phyloP scores from a whole-genome alignment of 2,329 filamentous ascomycete genomes.

The Alternaria panax region DNA sequence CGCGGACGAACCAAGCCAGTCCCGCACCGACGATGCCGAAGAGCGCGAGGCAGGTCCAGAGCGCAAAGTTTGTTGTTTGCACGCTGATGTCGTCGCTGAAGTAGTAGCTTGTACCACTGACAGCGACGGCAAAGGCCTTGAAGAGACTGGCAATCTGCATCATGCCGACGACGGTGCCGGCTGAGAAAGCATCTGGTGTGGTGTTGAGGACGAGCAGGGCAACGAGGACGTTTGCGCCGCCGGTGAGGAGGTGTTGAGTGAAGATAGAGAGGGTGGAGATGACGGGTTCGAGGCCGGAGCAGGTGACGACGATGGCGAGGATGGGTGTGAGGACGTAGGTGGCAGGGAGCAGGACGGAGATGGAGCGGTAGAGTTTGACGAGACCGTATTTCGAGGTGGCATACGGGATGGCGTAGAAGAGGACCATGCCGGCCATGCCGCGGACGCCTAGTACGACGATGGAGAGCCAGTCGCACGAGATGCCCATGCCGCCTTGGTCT shows the following conservation, averaged over 20 bases:
- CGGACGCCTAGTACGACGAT: constrained; percentile 53
- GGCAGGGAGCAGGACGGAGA: constrained; percentile 51
- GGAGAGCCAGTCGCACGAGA: constrained; percentile 56
- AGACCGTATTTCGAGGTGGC: constrained; percentile 51
- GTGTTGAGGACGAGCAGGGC: constrained; percentile 58
- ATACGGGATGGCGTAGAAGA: constrained; percentile 49
- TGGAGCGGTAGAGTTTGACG: constrained; percentile 53
- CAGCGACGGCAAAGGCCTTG: constrained; percentile 56
- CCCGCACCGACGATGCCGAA: constrained; percentile 53
- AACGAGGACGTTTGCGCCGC: constrained; percentile 53
- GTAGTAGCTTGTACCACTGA: constrained; percentile 56
- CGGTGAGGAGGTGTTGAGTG: constrained; percentile 53
- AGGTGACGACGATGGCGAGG: constrained; percentile 48
- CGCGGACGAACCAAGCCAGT: constrained; percentile 55
- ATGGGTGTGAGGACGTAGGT: constrained; percentile 53
- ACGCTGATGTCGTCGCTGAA: constrained; percentile 55
- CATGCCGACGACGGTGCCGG: constrained; percentile 58
- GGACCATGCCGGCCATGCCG: constrained; percentile 50
- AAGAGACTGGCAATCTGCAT: constrained; percentile 57
- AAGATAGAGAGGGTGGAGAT: constrained; percentile 53
- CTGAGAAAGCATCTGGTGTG: constrained; percentile 56
- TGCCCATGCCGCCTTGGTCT: constrained; percentile 55
- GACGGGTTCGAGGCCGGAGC: constrained; percentile 45
- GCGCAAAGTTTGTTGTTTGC: constrained; percentile 53
- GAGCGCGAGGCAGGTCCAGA: constrained; percentile 54